Percentiles rank a stretch among this genome's conserved stretches.
Conservation (phyloP, 1,284 basidiomycete species). For the Ceratobasidium sp. region DNA sequence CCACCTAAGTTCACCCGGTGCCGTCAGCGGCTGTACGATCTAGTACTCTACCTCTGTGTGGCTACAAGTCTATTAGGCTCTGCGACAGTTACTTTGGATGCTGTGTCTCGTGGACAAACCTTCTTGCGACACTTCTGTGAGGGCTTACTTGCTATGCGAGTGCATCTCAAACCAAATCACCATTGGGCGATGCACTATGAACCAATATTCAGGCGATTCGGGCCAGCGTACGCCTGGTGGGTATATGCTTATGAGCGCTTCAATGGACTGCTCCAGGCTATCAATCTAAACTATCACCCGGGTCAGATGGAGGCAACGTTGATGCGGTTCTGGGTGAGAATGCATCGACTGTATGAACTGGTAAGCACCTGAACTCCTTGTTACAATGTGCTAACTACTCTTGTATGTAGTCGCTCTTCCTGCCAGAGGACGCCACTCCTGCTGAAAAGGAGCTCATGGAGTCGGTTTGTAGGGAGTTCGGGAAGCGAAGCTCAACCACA, state of each 20-base stretch:
- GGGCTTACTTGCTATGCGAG: conserved; percentile 42
- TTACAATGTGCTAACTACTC: no score
- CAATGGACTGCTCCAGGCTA: conserved; percentile 58
- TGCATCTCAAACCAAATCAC: conserved; percentile 54
- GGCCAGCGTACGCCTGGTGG: conserved; percentile 60
- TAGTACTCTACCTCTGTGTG: not conserved
- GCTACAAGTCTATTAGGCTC: not conserved
- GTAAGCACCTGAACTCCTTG: no score
- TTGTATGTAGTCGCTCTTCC: no score
- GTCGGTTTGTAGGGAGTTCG: no score
- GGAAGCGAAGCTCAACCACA: no score
- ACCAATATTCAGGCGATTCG: conserved; percentile 54
- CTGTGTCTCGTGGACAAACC: conserved; percentile 52
- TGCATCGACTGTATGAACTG: conserved; percentile 55
- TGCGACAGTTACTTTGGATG: conserved; percentile 52
- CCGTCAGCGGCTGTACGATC: not conserved
- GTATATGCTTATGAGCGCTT: conserved; percentile 58
- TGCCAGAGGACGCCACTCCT: no score
- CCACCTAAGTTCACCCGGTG: not conserved
- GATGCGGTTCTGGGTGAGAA: conserved; percentile 53
- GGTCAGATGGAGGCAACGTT: not conserved
- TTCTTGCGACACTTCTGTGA: conserved; percentile 53
- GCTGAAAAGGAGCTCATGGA: no score
- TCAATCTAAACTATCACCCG: conserved; percentile 53
- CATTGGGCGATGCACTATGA: conserved; percentile 56